phyloP scores from a whole-genome alignment of 495 filamentous ascomycete genomes.

The Daldinia caldariorum region DNA sequence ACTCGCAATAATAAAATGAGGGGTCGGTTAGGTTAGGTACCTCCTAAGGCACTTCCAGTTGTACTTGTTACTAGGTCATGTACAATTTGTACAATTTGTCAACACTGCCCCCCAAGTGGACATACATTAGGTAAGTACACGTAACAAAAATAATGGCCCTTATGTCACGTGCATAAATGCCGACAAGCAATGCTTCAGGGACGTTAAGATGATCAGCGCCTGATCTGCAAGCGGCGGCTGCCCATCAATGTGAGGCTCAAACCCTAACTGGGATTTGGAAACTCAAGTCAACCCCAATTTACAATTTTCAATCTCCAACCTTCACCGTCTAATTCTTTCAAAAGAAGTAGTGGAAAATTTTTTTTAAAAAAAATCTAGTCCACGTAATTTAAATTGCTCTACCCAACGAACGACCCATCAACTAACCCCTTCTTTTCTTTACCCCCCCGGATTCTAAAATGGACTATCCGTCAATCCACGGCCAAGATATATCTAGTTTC shows the following conservation, averaged over 20 bases:
- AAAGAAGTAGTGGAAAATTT: too few species aligned
- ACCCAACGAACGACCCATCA: background rate
- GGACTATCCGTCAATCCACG: constrained; percentile 58
- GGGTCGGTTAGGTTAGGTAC: too few species aligned
- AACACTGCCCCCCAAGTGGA: too few species aligned
- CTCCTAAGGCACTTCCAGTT: too few species aligned
- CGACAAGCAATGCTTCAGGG: constrained; percentile 14
- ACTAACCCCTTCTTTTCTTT: background rate
- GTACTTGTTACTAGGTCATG: too few species aligned
- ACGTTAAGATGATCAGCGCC: constrained; percentile 29
- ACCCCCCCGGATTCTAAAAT: constrained; percentile 36
- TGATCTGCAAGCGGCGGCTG: constrained; percentile 41
- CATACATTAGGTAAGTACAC: too few species aligned
- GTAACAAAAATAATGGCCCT: constrained; percentile 4
- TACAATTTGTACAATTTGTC: too few species aligned
- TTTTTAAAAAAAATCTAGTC: background rate
- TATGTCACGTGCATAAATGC: constrained; percentile 32
- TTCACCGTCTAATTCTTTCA: background rate
- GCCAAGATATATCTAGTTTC: constrained; percentile 59
- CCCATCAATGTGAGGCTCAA: constrained; percentile 39
- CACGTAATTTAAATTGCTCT: background rate
- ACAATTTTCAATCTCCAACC: constrained; percentile 14
- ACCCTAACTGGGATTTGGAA: constrained; percentile 29
- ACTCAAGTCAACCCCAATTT: constrained; percentile 26
- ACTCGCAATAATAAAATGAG: too few species aligned